Conservation (phyloP, 2,329 filamentous ascomycete genomes). For the Penicillium sp. region DNA sequence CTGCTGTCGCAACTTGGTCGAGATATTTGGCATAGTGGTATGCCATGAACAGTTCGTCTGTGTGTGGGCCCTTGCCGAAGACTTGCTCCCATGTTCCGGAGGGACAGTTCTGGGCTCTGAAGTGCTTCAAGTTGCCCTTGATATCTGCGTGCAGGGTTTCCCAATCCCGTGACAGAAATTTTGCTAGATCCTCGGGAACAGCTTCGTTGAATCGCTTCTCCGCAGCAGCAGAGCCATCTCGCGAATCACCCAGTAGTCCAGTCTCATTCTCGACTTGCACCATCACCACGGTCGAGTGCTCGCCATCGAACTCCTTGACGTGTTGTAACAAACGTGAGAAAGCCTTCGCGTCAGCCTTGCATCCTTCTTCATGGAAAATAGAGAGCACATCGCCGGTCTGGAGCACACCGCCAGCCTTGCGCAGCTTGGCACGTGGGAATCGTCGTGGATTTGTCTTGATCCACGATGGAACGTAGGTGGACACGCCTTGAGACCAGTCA, state of each 20-base stretch:
- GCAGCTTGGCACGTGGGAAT: slow-evolving; percentile 28
- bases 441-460: slow-evolving; percentile 38
- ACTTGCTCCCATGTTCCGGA: slow-evolving; percentile 44
- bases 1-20: slow-evolving; percentile 46
- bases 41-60: slow-evolving; percentile 56
- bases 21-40: slow-evolving; percentile 50
- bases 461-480: slow-evolving; percentile 47
- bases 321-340: slow-evolving; percentile 47
- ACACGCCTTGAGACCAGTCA: slow-evolving; percentile 15
- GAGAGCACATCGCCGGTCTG: slow-evolving; percentile 40
- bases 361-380: slow-evolving; percentile 43
- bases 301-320: slow-evolving; percentile 49
- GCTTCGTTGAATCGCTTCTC: slow-evolving; percentile 47
- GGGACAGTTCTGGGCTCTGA: slow-evolving; percentile 27
- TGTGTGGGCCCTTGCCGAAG: slow-evolving; percentile 43
- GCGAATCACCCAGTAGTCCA: slow-evolving; percentile 57
- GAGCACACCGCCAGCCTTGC: slow-evolving; percentile 32
- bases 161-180: slow-evolving; percentile 29
- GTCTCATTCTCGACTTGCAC: slow-evolving; percentile 63
- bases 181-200: slow-evolving; percentile 44
- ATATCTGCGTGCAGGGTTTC: slow-evolving; percentile 29
- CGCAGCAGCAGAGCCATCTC: slow-evolving; percentile 51
- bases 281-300: slow-evolving; percentile 58
- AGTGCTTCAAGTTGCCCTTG: slow-evolving; percentile 30
- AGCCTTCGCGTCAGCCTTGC: slow-evolving; percentile 45